Evolutionary conservation across 768 basidiomycete species (phyloP).

Genomic region (Neoboletus magnificus): DNA sequence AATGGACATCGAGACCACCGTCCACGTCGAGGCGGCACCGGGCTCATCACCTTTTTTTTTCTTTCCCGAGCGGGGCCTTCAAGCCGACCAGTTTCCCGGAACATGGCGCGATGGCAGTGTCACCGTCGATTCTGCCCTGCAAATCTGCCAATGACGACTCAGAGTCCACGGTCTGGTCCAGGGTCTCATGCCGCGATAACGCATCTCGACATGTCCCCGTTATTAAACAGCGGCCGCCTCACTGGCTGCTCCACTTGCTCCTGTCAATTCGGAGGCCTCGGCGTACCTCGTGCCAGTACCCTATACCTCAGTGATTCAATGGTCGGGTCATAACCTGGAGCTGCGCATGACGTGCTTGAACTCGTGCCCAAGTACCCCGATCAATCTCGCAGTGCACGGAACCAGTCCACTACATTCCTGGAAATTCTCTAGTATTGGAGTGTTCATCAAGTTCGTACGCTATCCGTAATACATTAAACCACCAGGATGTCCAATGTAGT

Average conservation of each 20-base stretch:
- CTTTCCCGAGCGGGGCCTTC: not conserved
- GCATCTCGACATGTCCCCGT: not conserved
- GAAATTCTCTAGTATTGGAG: constrained; percentile 5
- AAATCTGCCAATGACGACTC: not conserved
- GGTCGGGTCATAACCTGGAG: too few relatives aligned
- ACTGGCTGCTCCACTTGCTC: not conserved
- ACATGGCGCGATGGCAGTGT: constrained; percentile 24
- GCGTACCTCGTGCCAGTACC: not conserved
- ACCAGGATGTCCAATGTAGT: constrained; percentile 15
- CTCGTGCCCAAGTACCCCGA: too few relatives aligned
- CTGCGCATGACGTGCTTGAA: too few relatives aligned
- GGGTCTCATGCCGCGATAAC: not conserved
- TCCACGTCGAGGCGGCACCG: not conserved
- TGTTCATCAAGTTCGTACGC: constrained; percentile 20
- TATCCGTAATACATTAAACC: constrained; percentile 22
- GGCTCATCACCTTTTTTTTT: not conserved
- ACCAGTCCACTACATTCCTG: too few relatives aligned
- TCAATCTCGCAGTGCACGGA: too few relatives aligned
- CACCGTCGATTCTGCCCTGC: not conserved
- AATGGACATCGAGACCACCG: not conserved
- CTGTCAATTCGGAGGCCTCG: not conserved
- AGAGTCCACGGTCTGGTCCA: not conserved
- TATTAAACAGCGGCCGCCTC: not conserved
- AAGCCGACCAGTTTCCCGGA: constrained; percentile 22
- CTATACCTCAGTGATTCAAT: not conserved